Evolutionary conservation across 345 rosid species (phyloP).

Genomic region (Camelina sativa): DNA sequence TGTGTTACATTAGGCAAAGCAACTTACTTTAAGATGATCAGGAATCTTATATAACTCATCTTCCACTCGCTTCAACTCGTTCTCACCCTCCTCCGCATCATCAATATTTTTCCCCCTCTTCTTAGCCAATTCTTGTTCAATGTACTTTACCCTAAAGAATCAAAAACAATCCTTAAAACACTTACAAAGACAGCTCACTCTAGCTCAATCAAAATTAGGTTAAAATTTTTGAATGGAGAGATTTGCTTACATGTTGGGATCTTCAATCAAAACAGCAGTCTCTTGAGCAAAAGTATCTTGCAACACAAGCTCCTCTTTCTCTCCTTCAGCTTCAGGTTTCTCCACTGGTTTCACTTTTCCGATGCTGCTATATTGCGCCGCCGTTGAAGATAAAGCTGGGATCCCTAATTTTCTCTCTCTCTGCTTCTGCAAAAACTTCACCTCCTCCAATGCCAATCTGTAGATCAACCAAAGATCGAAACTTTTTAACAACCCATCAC

Average conservation of each 20-base stretch:
- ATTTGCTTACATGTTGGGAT: slow-evolving; percentile 75
- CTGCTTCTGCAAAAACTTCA: slow-evolving; percentile 91
- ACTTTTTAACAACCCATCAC: slow-evolving; percentile 22
- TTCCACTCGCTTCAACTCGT: slow-evolving; percentile 74
- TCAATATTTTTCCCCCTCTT: slow-evolving; percentile 72
- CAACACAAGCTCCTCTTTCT: slow-evolving; percentile 93
- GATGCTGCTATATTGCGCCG: slow-evolving; percentile 47
- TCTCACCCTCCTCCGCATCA: slow-evolving; percentile 59
- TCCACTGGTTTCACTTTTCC: slow-evolving; percentile 54
- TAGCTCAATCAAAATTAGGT: not conserved
- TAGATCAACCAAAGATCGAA: slow-evolving; percentile 12
- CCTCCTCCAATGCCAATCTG: slow-evolving; percentile 83
- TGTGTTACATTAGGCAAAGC: not conserved
- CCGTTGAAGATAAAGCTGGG: slow-evolving; percentile 56
- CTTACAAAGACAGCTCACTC: slow-evolving; percentile 16
- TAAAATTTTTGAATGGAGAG: not conserved
- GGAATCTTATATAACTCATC: slow-evolving; percentile 92
- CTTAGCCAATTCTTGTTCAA: slow-evolving; percentile 94
- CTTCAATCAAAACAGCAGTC: slow-evolving; percentile 95
- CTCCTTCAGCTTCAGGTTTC: slow-evolving; percentile 80
- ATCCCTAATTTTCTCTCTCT: slow-evolving; percentile 86
- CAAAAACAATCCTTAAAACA: slow-evolving; percentile 9
- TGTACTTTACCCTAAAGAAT: slow-evolving; percentile 65
- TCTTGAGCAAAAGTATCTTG: slow-evolving; percentile 99
- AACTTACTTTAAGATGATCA: slow-evolving; percentile 88